Percentiles rank a stretch among this genome's conserved stretches.
These are phyloP conservation scores for Zasmidium citrigriseum DNA, from an alignment of 2,329 filamentous ascomycete genomes.

Conservation along the genomic window DNA sequence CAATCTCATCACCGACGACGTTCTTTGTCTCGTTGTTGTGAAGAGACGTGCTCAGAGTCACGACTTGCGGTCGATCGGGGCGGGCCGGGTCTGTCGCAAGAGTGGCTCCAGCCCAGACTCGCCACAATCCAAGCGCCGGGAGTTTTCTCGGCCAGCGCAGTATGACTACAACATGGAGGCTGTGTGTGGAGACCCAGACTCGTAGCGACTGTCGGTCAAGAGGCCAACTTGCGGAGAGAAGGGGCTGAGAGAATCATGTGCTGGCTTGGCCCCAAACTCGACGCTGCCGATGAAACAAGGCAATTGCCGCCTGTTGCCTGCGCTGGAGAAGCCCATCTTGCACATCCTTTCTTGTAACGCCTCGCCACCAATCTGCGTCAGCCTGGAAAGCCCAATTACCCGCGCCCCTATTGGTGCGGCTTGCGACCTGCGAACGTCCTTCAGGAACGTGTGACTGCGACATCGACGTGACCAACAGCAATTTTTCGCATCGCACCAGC, in stretches of 20 bases:
- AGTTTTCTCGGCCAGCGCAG: neutral
- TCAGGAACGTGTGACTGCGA: neutral
- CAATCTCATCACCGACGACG: too few relatives aligned
- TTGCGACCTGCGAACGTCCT: neutral
- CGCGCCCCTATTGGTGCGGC: neutral
- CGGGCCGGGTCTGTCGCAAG: constrained; percentile 1
- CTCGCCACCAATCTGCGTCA: neutral
- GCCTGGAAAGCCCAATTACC: neutral
- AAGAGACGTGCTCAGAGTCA: too few relatives aligned
- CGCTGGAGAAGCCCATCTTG: too few relatives aligned
- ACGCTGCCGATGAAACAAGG: neutral
- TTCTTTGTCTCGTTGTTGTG: too few relatives aligned
- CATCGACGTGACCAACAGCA: neutral
- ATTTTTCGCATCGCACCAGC: neutral
- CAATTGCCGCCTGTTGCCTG: neutral
- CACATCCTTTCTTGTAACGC: neutral
- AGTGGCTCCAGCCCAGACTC: neutral
- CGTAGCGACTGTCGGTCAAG: neutral
- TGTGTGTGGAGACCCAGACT: neutral
- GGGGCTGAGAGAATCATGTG: neutral
- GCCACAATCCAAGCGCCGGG: neutral
- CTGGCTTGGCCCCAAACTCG: neutral
- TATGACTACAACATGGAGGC: neutral
- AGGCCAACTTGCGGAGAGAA: neutral
- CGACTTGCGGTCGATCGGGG: neutral